These are phyloP conservation scores for Prunus salicina DNA, from an alignment of 306 rosid species.

Conservation along the genomic window DNA sequence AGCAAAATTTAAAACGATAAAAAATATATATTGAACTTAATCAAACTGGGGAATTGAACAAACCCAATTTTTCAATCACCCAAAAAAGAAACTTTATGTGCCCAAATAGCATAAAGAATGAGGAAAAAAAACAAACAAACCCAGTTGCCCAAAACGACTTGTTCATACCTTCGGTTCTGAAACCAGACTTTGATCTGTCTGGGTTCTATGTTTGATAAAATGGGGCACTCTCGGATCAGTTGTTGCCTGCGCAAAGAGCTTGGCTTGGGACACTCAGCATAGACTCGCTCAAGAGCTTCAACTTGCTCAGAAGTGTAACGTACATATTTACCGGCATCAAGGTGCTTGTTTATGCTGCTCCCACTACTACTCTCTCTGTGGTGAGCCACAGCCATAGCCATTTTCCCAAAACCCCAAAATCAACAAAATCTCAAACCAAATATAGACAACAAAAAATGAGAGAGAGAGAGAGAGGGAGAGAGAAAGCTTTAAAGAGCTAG, in stretches of 20 bases:
- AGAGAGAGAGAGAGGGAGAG: not conserved
- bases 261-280: conserved; percentile 93
- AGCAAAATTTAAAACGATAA: not conserved
- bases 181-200: conserved; percentile 99
- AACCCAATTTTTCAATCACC: not conserved
- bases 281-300: conserved; percentile 90
- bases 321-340: conserved; percentile 88
- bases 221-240: conserved; percentile 88
- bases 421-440: not conserved
- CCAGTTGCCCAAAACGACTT: not conserved
- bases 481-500: not conserved
- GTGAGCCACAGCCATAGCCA: conserved; percentile 90
- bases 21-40: not conserved
- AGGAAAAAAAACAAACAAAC: not conserved
- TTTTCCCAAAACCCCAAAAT: conserved; percentile 23
- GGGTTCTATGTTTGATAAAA: conserved; percentile 87
- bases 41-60: not conserved
- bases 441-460: not conserved
- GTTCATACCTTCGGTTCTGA: conserved; percentile 80
- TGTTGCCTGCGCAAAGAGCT: conserved; percentile 92
- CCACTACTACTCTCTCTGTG: conserved; percentile 91
- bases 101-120: not conserved
- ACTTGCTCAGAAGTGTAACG: conserved; percentile 93
- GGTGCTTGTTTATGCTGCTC: conserved; percentile 66
- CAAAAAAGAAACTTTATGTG: not conserved